These are phyloP conservation scores for Gossypium aridum DNA, from an alignment of 441 rosid species.

Conservation along the genomic window DNA sequence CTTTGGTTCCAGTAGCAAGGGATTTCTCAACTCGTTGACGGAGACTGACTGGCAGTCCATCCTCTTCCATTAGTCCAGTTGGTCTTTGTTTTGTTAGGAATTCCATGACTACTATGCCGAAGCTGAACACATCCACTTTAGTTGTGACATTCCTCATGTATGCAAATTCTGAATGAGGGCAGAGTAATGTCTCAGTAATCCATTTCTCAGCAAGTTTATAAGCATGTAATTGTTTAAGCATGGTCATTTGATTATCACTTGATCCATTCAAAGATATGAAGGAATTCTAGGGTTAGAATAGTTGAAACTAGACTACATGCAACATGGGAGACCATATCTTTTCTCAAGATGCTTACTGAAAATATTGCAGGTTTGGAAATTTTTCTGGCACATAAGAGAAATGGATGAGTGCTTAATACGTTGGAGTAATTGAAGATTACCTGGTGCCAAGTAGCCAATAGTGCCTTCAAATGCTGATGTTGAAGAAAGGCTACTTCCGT, in stretches of 20 bases:
- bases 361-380: neutral
- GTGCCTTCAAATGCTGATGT: constrained; percentile 74
- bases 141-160: constrained; percentile 74
- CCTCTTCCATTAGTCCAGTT: constrained; percentile 47
- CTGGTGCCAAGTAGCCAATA: constrained; percentile 91
- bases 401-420: neutral
- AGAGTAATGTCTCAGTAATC: neutral
- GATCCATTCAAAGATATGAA: neutral
- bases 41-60: constrained; percentile 41
- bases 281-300: neutral
- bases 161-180: constrained; percentile 52
- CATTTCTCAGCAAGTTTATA: neutral
- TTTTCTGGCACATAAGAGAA: neutral
- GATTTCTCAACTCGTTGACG: constrained; percentile 51
- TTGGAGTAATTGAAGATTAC: constrained; percentile 24
- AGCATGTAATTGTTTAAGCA: neutral
- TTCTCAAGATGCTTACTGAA: neutral
- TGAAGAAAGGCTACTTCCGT: constrained; percentile 38
- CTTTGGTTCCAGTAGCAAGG: constrained; percentile 30
- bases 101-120: constrained; percentile 68
- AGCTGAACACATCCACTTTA: constrained; percentile 84
- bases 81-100: constrained; percentile 63
- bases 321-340: neutral
- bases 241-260: neutral
- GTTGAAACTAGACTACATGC: neutral